Percentiles rank a stretch among this genome's conserved stretches.
Evolutionary conservation across 768 basidiomycete genomes (phyloP).

Genomic region (Agaricus subrufescens): DNA sequence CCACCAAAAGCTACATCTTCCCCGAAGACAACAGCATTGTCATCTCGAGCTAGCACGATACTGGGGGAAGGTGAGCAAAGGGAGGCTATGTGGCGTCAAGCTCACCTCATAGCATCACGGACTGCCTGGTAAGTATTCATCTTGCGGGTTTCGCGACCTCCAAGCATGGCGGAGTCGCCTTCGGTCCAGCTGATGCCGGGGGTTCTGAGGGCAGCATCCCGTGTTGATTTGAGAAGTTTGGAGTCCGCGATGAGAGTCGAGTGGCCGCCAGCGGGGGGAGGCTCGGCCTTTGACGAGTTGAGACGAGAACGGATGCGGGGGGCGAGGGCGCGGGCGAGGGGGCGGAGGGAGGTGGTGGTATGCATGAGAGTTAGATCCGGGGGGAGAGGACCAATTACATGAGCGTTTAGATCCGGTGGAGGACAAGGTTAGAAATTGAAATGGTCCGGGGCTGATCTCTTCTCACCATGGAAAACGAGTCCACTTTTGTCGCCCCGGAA

Average conservation of each 20-base stretch:
- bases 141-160: conserved; percentile 83
- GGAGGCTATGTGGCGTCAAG: neutral
- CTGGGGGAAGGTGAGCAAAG: conserved; percentile 19
- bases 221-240: conserved; percentile 53
- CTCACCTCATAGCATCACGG: conserved; percentile 69
- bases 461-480: conserved; percentile 69
- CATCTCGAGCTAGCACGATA: conserved; percentile 80
- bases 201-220: conserved; percentile 68
- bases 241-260: conserved; percentile 70
- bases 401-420: conserved; percentile 40
- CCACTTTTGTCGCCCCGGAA: conserved; percentile 84
- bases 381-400: conserved; percentile 17
- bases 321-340: neutral
- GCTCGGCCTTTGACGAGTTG: conserved; percentile 51
- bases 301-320: conserved; percentile 29
- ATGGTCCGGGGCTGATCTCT: conserved; percentile 11
- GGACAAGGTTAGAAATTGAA: neutral
- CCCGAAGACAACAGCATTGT: conserved; percentile 85
- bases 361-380: conserved; percentile 46
- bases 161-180: conserved; percentile 44
- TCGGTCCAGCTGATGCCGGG: conserved; percentile 72
- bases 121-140: conserved; percentile 96
- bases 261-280: conserved; percentile 80
- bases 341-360: conserved; percentile 24
- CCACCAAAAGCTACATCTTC: conserved; percentile 93